Evolutionary conservation across 1,284 basidiomycete species (phyloP).

Genomic region (Cystobasidiaceae sp.): DNA sequence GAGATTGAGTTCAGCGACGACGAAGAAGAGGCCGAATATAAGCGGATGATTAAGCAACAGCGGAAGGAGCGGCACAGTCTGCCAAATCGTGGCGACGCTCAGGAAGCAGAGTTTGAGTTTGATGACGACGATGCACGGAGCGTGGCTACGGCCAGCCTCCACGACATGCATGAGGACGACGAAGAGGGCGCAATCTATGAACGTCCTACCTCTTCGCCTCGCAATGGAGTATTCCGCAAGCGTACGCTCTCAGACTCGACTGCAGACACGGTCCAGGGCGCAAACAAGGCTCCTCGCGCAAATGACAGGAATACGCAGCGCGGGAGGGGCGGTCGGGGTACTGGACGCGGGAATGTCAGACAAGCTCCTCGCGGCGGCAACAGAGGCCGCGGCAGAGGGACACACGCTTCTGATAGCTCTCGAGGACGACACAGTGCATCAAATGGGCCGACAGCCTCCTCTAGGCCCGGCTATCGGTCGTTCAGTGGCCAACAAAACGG

Average conservation of each 20-base stretch:
- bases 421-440: background rate
- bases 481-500: background rate
- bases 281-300: background rate
- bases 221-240: background rate
- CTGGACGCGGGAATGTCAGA: background rate
- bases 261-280: background rate
- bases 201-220: no score
- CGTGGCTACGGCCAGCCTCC: background rate
- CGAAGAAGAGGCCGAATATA: conserved; percentile 70
- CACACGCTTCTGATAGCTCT: background rate
- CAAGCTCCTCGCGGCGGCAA: background rate
- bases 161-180: background rate
- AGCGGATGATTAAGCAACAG: conserved; percentile 37
- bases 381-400: conserved; percentile 16
- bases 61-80: conserved; percentile 8
- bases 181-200: conserved; percentile 8
- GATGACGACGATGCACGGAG: conserved; percentile 17
- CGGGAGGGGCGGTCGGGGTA: conserved; percentile 1
- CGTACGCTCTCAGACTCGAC: background rate
- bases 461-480: background rate
- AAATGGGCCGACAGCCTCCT: background rate
- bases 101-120: conserved; percentile 18
- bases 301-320: background rate
- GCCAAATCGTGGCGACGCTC: background rate
- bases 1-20: conserved; percentile 88